Conservation (phyloP, 352 stramenopile genomes). For the Bremia lactucae region DNA sequence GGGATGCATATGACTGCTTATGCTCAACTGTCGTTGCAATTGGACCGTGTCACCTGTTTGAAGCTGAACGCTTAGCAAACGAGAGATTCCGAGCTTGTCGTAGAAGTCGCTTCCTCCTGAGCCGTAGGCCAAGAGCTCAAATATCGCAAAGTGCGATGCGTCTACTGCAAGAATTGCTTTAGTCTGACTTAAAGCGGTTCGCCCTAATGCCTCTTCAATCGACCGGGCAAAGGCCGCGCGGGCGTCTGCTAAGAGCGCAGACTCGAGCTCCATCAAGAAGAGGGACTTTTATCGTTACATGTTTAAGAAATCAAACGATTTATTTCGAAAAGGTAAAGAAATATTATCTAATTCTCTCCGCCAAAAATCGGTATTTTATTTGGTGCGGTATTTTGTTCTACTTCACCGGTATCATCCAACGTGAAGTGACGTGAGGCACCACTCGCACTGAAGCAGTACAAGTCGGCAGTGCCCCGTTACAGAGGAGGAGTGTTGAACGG, state of each 20-base stretch:
- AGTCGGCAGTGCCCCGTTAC: no score
- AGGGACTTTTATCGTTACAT: no score
- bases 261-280: constrained; percentile 35
- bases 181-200: neutral
- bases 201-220: constrained; percentile 11
- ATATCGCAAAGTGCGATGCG: constrained; percentile 36
- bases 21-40: constrained; percentile 29
- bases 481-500: no score
- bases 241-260: constrained; percentile 41
- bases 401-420: no score
- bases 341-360: no score
- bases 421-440: no score
- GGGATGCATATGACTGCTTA: constrained; percentile 7
- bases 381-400: no score
- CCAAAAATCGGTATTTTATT: no score
- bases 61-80: constrained; percentile 39
- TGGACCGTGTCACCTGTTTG: constrained; percentile 14
- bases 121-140: constrained; percentile 60
- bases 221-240: constrained; percentile 32
- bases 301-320: no score
- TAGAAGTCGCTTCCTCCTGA: constrained; percentile 57
- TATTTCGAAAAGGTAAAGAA: no score
- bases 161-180: constrained; percentile 46
- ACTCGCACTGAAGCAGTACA: no score
- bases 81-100: constrained; percentile 33